These are phyloP conservation scores for Pulveroboletus frians DNA, from an alignment of 768 basidiomycete species.

Conservation along the genomic window DNA sequence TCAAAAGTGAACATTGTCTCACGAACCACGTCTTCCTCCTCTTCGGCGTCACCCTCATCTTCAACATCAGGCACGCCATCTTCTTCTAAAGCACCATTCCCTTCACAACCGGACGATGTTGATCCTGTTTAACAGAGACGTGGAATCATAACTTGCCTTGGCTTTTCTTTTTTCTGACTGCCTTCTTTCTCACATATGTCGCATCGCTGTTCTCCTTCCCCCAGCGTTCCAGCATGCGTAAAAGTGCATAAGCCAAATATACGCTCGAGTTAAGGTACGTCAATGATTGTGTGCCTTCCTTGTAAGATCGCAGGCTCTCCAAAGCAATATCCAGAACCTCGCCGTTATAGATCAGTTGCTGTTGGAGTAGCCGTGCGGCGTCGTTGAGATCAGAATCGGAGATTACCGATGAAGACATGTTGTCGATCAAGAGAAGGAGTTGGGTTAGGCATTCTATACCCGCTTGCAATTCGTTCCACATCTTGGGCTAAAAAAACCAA, in stretches of 20 bases:
- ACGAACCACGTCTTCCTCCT: slow-evolving; percentile 58
- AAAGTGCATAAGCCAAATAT: slow-evolving; percentile 75
- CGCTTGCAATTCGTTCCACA: slow-evolving; percentile 92
- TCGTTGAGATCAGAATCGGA: slow-evolving; percentile 50
- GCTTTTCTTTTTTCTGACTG: slow-evolving; percentile 49
- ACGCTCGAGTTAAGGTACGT: slow-evolving; percentile 87
- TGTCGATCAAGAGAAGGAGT: slow-evolving; percentile 82
- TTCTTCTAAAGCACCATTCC: slow-evolving; percentile 41
- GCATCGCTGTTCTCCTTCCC: slow-evolving; percentile 60
- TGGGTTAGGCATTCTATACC: slow-evolving; percentile 94
- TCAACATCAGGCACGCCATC: slow-evolving; percentile 66
- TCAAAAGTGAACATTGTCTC: slow-evolving; percentile 93
- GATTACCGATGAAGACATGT: slow-evolving; percentile 55
- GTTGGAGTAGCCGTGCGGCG: slow-evolving; percentile 74
- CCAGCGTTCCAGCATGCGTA: slow-evolving; percentile 88
- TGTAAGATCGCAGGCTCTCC: slow-evolving; percentile 72
- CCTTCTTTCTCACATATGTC: slow-evolving; percentile 68
- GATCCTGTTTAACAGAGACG: slow-evolving; percentile 11
- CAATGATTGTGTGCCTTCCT: slow-evolving; percentile 69
- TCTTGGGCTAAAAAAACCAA: slow-evolving; percentile 61
- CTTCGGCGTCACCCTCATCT: slow-evolving; percentile 54
- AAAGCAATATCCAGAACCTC: slow-evolving; percentile 88
- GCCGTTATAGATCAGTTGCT: slow-evolving; percentile 92
- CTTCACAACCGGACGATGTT: slow-evolving; percentile 23
- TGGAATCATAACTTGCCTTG: slow-evolving; percentile 38